Percentiles rank a stretch among this genome's conserved stretches.
phyloP scores from a whole-genome alignment of 371 early-diverging fungal genomes.

The Rhizopus stolonifer region DNA sequence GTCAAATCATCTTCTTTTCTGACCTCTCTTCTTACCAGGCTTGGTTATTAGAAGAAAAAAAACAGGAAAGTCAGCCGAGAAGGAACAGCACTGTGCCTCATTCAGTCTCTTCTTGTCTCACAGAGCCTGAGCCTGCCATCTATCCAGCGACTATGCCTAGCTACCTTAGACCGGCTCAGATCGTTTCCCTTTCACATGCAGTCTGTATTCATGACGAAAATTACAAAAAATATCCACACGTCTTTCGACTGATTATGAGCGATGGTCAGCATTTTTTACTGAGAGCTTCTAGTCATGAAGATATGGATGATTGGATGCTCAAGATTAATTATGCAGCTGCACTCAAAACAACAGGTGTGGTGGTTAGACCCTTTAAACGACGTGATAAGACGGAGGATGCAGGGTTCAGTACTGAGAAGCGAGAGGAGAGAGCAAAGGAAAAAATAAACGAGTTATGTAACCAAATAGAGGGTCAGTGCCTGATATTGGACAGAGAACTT shows the following conservation, averaged over 20 bases:
- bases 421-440: not conserved
- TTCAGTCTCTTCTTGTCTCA: constrained; percentile 14
- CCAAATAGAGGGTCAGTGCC: not conserved
- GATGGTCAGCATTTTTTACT: constrained; percentile 74
- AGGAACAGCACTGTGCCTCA: constrained; percentile 26
- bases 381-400: not conserved
- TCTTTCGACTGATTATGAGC: constrained; percentile 70
- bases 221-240: constrained; percentile 73
- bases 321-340: constrained; percentile 80
- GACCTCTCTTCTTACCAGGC: constrained; percentile 46
- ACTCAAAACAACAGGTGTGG: constrained; percentile 65
- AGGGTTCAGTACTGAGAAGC: not conserved
- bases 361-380: constrained; percentile 42
- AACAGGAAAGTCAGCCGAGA: not conserved
- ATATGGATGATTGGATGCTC: constrained; percentile 81
- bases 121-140: constrained; percentile 3
- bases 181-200: constrained; percentile 67
- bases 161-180: constrained; percentile 42
- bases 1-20: constrained; percentile 73
- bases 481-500: constrained; percentile 45
- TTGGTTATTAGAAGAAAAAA: constrained; percentile 35
- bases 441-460: too few species aligned
- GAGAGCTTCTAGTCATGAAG: constrained; percentile 61
- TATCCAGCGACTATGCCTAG: constrained; percentile 2
- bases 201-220: constrained; percentile 70